Conservation (phyloP, 2,329 filamentous ascomycete species). For the Acephala macrosclerotiorum region DNA sequence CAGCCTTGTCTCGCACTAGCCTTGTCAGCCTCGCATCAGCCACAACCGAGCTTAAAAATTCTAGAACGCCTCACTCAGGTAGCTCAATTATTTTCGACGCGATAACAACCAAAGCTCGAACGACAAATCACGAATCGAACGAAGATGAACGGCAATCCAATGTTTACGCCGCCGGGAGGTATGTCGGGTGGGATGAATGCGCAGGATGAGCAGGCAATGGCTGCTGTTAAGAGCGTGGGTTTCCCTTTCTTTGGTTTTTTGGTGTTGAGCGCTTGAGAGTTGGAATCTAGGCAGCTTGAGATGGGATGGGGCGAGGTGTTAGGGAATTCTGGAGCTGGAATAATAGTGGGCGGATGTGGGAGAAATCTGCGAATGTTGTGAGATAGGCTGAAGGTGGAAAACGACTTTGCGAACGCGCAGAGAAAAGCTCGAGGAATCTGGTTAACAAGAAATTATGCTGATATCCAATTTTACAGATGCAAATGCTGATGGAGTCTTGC, state of each 20-base stretch:
- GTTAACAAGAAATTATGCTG: constrained; percentile 15
- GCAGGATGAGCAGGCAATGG: constrained; percentile 40
- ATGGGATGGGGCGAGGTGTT: neutral
- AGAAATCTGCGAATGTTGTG: too few relatives aligned
- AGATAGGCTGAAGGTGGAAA: neutral
- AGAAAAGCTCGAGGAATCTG: neutral
- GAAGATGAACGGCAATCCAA: constrained; percentile 8
- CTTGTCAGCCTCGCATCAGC: neutral
- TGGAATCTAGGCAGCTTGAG: neutral
- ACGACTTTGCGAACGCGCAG: neutral
- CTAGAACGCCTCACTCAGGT: neutral
- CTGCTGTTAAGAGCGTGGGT: constrained; percentile 43
- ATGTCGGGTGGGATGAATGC: constrained; percentile 25
- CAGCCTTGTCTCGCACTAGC: neutral
- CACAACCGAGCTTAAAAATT: constrained; percentile 6
- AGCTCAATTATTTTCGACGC: neutral
- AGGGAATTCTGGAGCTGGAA: too few relatives aligned
- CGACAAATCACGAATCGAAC: neutral
- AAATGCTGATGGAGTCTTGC: constrained; percentile 82
- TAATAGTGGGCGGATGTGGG: too few relatives aligned
- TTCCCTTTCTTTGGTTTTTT: constrained; percentile 4
- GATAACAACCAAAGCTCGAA: neutral
- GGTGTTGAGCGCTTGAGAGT: neutral
- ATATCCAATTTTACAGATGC: constrained; percentile 38
- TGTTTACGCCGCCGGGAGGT: constrained; percentile 53